Conservation (phyloP, 495 filamentous ascomycete genomes). For the Podospora conica region DNA sequence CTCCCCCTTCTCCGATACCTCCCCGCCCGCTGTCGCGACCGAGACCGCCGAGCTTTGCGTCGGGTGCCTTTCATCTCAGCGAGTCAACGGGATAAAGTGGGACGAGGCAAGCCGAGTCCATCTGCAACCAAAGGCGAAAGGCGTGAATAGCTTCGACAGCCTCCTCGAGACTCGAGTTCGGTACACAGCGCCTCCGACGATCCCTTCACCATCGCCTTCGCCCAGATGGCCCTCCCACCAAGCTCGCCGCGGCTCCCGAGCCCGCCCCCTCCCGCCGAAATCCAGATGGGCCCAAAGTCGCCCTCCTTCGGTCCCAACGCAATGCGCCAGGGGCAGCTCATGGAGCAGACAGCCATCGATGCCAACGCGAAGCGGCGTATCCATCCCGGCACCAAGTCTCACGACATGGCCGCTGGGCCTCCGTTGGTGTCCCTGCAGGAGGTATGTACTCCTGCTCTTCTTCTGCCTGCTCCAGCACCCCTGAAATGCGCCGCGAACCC, state of each 20-base stretch:
- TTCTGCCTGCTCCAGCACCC: not conserved
- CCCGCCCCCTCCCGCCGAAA: constrained; percentile 84
- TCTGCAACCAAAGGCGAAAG: not conserved
- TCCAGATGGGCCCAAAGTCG: constrained; percentile 80
- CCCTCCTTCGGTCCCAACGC: constrained; percentile 56
- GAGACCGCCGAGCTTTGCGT: not conserved
- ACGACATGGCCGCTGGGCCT: constrained; percentile 85
- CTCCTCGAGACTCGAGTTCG: not conserved
- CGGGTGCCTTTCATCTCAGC: not conserved
- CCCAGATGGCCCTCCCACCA: constrained; percentile 55
- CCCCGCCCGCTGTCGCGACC: not conserved
- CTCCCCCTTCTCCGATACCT: not conserved
- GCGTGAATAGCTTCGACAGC: not conserved
- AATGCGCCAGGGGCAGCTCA: constrained; percentile 50
- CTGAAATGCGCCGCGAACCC: not conserved
- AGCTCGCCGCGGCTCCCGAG: constrained; percentile 83
- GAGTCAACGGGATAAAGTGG: not conserved
- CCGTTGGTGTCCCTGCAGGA: constrained; percentile 79
- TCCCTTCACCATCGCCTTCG: not conserved
- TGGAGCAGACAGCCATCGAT: constrained; percentile 50
- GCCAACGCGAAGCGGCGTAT: constrained; percentile 68
- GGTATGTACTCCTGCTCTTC: constrained; percentile 40
- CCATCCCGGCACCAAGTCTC: constrained; percentile 82
- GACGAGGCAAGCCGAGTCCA: not conserved
- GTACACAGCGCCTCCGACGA: not conserved